Conservation (phyloP, 768 basidiomycete species). For the Tricholomella constricta region DNA sequence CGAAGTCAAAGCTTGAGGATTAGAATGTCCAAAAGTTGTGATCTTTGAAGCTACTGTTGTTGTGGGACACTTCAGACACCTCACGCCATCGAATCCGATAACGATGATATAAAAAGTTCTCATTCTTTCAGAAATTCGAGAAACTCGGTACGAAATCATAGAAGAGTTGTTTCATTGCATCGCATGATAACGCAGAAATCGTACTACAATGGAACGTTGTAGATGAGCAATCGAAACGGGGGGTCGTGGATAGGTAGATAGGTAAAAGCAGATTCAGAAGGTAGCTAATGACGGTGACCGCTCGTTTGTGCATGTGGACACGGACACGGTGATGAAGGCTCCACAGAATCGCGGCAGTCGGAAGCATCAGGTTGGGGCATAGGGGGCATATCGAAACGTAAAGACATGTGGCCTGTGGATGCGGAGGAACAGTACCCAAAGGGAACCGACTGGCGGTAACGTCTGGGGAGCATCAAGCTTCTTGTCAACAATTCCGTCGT, state of each 20-base stretch:
- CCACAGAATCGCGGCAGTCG: conserved; percentile 19
- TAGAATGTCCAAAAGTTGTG: background rate
- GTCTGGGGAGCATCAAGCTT: conserved; percentile 34
- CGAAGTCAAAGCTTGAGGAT: background rate
- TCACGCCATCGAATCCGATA: too few species aligned
- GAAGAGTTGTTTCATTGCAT: conserved; percentile 36
- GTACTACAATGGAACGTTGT: conserved; percentile 45
- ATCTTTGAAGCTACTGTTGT: background rate
- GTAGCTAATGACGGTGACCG: conserved; percentile 13
- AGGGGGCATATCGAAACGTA: conserved; percentile 27
- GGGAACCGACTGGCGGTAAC: conserved; percentile 22
- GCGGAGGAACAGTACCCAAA: conserved; percentile 13
- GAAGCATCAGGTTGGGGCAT: conserved; percentile 22
- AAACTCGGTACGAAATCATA: too few species aligned
- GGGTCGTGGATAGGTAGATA: conserved; percentile 8
- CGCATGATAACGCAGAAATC: conserved; percentile 46
- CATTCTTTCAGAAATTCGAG: background rate
- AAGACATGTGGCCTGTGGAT: conserved; percentile 19
- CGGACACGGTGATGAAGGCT: conserved; percentile 13
- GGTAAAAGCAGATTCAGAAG: conserved; percentile 7
- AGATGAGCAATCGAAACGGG: conserved; percentile 29
- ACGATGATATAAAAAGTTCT: conserved; percentile 4
- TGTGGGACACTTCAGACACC: conserved; percentile 3
- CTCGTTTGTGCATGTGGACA: conserved; percentile 16
- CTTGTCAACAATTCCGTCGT: conserved; percentile 19